Percentiles rank a stretch among this genome's conserved stretches.
These are phyloP conservation scores for Pseudonitzschia multistriata DNA, from an alignment of 108 stramenopile genomes.

Conservation along the genomic window DNA sequence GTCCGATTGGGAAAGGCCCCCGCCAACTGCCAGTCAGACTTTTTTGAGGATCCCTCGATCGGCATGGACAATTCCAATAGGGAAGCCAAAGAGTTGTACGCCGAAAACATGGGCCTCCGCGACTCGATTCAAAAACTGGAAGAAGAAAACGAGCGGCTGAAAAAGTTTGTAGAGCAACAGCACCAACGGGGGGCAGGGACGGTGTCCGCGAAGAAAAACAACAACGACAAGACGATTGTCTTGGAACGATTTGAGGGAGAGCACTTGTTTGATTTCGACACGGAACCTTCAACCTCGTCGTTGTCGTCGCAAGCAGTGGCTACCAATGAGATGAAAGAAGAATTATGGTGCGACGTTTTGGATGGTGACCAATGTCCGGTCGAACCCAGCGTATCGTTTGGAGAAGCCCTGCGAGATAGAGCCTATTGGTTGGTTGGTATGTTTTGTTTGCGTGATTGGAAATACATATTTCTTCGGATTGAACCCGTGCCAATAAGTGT, in stretches of 20 bases:
- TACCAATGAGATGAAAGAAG: slow-evolving; percentile 17
- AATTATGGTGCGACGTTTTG: slow-evolving; percentile 30
- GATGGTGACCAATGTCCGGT: slow-evolving; percentile 39
- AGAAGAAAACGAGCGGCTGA: slow-evolving; percentile 30
- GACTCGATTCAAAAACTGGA: slow-evolving; percentile 26
- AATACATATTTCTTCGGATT: not conserved
- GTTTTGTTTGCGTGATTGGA: not conserved
- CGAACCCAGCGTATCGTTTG: slow-evolving; percentile 51
- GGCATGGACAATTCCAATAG: not conserved
- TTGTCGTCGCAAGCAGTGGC: slow-evolving; percentile 16
- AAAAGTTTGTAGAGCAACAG: slow-evolving; percentile 7
- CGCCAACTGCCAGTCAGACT: not conserved
- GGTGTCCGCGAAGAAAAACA: not conserved
- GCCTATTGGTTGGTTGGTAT: slow-evolving; percentile 82
- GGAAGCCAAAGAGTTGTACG: not conserved
- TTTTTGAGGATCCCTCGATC: not conserved
- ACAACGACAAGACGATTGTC: slow-evolving; percentile 25
- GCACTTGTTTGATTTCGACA: slow-evolving; percentile 17
- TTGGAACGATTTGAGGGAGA: slow-evolving; percentile 69
- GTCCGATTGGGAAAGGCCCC: not conserved
- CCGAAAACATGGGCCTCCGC: slow-evolving; percentile 23
- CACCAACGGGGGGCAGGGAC: not conserved
- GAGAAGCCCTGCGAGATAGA: slow-evolving; percentile 68
- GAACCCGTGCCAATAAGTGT: not conserved
- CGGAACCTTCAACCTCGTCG: not conserved